Evolutionary conservation across 371 early-diverging fungal species (phyloP), one percentile per base, ranked within the genome.

Genomic region (Vairimorpha necatrix): DNA sequence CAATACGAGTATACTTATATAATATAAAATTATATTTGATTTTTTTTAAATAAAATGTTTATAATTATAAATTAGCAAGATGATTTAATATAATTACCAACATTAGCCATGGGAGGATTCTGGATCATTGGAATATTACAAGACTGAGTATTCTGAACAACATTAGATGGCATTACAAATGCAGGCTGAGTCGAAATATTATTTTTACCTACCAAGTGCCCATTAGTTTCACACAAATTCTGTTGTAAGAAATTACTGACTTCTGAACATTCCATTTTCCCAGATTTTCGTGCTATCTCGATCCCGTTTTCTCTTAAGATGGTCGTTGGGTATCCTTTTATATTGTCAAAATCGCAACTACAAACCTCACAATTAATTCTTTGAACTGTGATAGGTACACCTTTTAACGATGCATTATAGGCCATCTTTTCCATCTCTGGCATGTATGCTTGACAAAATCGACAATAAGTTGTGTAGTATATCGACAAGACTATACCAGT

Each of bases 311-410:
- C 69, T 2, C 53, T 66, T 30, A 86, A 7, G 26, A 78, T 72
- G 1, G 84, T 28, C 3, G 85, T 85, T 18, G 86, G 86, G 24
- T 83, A 79, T 9, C 56, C 50, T 2, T 67, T 75, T 34, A 85
- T 67, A 32, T 77, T 76, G n/a, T 50, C 16, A 14, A 7, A 33
- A 9, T 67, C 54, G 42, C 81, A 81, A 13, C 76, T 58, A 69
- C 85, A 85, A 22, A 22, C 48, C 22, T 70, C 72, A 65, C 83
- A 84, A 34, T 84, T 80, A 18, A 84, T 69, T 24, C 75, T 72
- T 32, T 65, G 62, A n/a, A 81, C 69, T 4, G 42, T 81, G n/a
- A 84, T 61, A 2, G 34, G 26, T 3, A 72, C 47, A 14, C 30
- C 47, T 53, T 53, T 9, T 20, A n/a, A 6, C 4, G 9, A 6